Conservation (phyloP, 768 basidiomycete species). For the Panus rudis region DNA sequence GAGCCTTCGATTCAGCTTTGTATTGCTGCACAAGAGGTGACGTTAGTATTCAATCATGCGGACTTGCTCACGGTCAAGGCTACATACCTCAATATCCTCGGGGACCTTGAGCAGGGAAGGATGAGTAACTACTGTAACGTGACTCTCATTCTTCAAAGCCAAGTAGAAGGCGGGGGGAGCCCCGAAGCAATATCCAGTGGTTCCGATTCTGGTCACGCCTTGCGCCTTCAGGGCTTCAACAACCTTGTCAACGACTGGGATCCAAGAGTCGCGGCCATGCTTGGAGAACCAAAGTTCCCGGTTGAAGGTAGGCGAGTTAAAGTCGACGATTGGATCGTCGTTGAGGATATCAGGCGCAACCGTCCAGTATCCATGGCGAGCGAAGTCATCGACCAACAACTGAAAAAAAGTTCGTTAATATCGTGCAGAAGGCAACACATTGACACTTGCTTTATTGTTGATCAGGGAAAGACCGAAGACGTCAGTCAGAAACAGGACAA, state of each 20-base stretch:
- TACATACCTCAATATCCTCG: slow-evolving; percentile 30
- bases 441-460: slow-evolving; percentile 25
- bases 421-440: not conserved
- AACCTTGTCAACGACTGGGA: slow-evolving; percentile 31
- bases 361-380: slow-evolving; percentile 24
- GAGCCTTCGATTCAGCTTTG: slow-evolving; percentile 25
- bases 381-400: slow-evolving; percentile 27
- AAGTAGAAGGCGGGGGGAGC: slow-evolving; percentile 40
- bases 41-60: no score
- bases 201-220: slow-evolving; percentile 33
- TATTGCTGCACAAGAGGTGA: slow-evolving; percentile 26
- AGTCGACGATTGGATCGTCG: slow-evolving; percentile 16
- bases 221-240: slow-evolving; percentile 29
- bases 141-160: slow-evolving; percentile 33
- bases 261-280: slow-evolving; percentile 27
- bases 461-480: slow-evolving; percentile 27
- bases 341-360: slow-evolving; percentile 22
- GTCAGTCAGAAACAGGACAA: slow-evolving; percentile 34
- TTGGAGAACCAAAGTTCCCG: slow-evolving; percentile 26
- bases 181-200: slow-evolving; percentile 38
- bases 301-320: slow-evolving; percentile 20
- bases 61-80: not conserved
- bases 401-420: not conserved
- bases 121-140: slow-evolving; percentile 37
- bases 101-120: slow-evolving; percentile 37